Evolutionary conservation across 768 basidiomycete species (phyloP), one percentile per base, ranked within the genome.

Genomic region (Nevesoporus exiguus): DNA sequence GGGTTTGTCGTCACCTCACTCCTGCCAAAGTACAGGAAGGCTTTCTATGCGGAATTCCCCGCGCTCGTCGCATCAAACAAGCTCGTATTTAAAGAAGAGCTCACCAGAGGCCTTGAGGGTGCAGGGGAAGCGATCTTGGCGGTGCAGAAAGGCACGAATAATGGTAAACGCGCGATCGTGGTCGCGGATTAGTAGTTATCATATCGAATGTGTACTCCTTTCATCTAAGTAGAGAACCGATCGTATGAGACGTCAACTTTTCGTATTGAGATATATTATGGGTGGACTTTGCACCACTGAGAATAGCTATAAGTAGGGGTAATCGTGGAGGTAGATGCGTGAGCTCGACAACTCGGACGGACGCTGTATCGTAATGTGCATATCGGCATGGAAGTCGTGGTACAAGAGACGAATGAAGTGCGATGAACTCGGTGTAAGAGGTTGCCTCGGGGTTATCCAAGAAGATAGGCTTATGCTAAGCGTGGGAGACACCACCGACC

Each of bases 251-350:
- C 30, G n/a, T 42, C 11, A 59, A 43, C 33, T 25, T 51, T 31
- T 41, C 9, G 27, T 29, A 29, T 29, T 29, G 27, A 29, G 8
- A 29, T 61, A 42, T 47, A 66, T 68, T 67, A 62, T 42, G 34
- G 52, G 43, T 39, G 47, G 51, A 40, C 8, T 46, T 51, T 17
- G 33, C 55, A 42, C 52, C 51, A 40, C 55, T 37, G 43, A 58
- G 49, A 61, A 55, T 65, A 61, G 22, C 59, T 41, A 57, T 63
- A 55, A 67, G 57, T 64, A 64, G 27, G 54, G n/a, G 53, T 61
- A 54, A 55, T 58, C 53, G 49, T 66, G 40, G 46, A 29, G 25
- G 45, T 57, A 50, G 33, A 55, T 56, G 51, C 31, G 31, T 58
- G 39, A 42, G 34, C 39, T 48, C 40, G 25, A 24, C 21, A 34